phyloP scores from a whole-genome alignment of 1,139 yeast species.

The Chernovozyma aurita region DNA sequence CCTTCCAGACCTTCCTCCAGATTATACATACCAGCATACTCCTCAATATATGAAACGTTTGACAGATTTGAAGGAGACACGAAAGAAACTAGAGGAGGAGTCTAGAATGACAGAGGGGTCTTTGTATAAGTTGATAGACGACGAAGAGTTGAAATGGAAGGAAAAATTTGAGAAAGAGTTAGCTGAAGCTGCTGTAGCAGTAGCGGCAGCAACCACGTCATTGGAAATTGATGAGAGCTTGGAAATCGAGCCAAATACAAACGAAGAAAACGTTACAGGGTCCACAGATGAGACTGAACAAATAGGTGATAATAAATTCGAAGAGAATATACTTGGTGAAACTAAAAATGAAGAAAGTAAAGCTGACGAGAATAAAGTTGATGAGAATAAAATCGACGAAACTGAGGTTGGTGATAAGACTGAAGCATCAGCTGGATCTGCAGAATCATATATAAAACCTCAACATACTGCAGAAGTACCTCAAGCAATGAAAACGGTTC shows the following conservation, averaged over 20 bases:
- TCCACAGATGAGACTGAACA: conserved; percentile 10
- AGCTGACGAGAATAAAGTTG: neutral
- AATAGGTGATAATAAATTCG: conserved; percentile 9
- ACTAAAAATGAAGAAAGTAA: conserved; percentile 4
- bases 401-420: conserved; percentile 3
- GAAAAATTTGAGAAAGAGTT: conserved; percentile 23
- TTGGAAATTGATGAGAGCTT: conserved; percentile 7
- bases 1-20: conserved; percentile 89
- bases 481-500: no score
- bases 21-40: conserved; percentile 80
- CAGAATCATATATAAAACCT: conserved; percentile 11
- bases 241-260: conserved; percentile 3
- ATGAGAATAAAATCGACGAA: neutral
- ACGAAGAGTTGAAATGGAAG: conserved; percentile 35
- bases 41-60: conserved; percentile 60
- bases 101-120: conserved; percentile 79
- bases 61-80: conserved; percentile 68
- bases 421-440: conserved; percentile 8
- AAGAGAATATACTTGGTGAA: conserved; percentile 4
- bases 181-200: conserved; percentile 8
- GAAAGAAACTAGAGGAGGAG: conserved; percentile 72
- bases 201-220: neutral
- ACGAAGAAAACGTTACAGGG: conserved; percentile 14
- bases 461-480: neutral
- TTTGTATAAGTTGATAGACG: conserved; percentile 52